phyloP scores from a whole-genome alignment of 495 filamentous ascomycete genomes.

The Annulohypoxylon nitens region DNA sequence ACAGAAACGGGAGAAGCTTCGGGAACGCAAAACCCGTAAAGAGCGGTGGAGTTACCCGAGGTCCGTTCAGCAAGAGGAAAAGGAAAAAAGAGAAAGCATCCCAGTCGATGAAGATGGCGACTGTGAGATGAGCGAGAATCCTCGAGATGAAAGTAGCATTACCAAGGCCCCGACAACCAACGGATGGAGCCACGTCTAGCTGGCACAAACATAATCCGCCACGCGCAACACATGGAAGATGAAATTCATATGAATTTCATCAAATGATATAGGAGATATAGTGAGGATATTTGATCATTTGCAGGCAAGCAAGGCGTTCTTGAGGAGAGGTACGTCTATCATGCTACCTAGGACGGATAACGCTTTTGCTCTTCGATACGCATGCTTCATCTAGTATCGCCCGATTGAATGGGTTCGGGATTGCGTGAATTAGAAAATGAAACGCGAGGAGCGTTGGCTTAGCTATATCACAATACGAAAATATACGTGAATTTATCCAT shows the following conservation, averaged over 20 bases:
- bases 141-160: not conserved
- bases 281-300: constrained; percentile 3
- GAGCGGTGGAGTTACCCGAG: not conserved
- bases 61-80: not conserved
- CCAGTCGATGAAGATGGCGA: constrained; percentile 8
- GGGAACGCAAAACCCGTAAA: constrained; percentile 2
- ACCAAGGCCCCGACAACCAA: not conserved
- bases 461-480: too few species aligned
- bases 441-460: not conserved
- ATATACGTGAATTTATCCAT: too few species aligned
- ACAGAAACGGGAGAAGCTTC: not conserved
- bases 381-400: not conserved
- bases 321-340: not conserved
- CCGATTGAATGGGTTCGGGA: not conserved
- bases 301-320: not conserved
- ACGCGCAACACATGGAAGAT: not conserved
- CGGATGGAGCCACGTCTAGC: not conserved
- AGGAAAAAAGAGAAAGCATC: not conserved
- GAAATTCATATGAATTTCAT: not conserved
- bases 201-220: not conserved
- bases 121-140: constrained; percentile 3
- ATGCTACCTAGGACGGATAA: not conserved
- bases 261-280: not conserved
- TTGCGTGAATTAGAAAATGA: not conserved
- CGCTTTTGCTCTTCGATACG: constrained; percentile 1